A percentile compares a stretch with the other conserved stretches of the same genome.
phyloP scores from a whole-genome alignment of 2,329 filamentous ascomycete genomes.

The Blumeria graminis region DNA sequence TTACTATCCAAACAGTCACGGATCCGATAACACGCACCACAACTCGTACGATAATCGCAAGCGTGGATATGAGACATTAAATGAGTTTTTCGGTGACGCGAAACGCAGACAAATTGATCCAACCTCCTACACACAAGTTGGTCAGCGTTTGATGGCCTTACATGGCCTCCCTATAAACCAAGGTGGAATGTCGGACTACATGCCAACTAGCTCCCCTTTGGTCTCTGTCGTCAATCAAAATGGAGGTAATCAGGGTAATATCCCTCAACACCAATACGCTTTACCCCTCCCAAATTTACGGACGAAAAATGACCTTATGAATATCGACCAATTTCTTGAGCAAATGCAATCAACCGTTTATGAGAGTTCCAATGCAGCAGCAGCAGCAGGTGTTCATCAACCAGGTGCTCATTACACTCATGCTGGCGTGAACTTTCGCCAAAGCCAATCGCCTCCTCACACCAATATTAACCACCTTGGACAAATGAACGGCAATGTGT shows the following conservation, averaged over 20 bases:
- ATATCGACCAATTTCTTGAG: conserved; percentile 85
- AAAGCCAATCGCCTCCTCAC: conserved; percentile 28
- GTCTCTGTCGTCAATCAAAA: conserved; percentile 26
- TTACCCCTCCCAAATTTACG: conserved; percentile 71
- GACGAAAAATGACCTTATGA: conserved; percentile 80
- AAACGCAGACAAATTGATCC: conserved; percentile 85
- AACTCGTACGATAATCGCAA: conserved; percentile 47
- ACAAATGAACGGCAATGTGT: conserved; percentile 14
- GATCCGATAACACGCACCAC: conserved; percentile 42
- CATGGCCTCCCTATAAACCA: conserved; percentile 43
- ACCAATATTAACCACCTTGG: conserved; percentile 11
- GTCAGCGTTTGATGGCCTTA: conserved; percentile 63
- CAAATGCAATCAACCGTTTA: conserved; percentile 94
- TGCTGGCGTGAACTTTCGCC: conserved; percentile 27
- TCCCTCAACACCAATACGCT: conserved; percentile 58
- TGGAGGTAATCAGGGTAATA: conserved; percentile 25
- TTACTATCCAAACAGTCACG: conserved; percentile 48
- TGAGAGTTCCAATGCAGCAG: conserved; percentile 66
- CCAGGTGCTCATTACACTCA: conserved; percentile 43
- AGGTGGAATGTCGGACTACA: conserved; percentile 29
- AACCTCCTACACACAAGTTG: conserved; percentile 71
- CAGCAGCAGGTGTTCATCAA: conserved; percentile 53
- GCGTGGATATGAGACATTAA: conserved; percentile 66
- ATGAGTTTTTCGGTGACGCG: conserved; percentile 81
- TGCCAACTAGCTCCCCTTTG: conserved; percentile 25